Evolutionary conservation across 352 stramenopile genomes (phyloP).

Genomic region (Globisporangium echinulatum): DNA sequence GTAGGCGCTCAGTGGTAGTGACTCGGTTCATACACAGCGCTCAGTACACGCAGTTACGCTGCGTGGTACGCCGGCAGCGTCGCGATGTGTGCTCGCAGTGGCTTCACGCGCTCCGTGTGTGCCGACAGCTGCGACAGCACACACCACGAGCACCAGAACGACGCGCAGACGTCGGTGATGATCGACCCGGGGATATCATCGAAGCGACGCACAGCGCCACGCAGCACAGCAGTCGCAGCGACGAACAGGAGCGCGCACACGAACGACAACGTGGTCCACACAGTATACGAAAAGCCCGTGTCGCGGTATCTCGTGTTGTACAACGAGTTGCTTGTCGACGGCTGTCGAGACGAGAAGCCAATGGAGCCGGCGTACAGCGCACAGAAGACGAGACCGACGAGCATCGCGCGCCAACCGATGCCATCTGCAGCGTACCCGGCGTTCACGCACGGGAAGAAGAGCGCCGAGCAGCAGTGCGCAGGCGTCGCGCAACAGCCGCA

Average conservation of each 20-base stretch:
- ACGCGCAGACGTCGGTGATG: constrained; percentile 10
- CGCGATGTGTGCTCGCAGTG: background rate
- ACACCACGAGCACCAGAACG: constrained; percentile 20
- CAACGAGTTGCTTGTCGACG: too few species aligned
- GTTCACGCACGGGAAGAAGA: constrained; percentile 21
- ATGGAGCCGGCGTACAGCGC: background rate
- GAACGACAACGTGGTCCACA: too few species aligned
- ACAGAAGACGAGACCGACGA: constrained; percentile 6
- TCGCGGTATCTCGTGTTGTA: too few species aligned
- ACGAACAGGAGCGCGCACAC: background rate
- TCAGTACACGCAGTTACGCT: background rate
- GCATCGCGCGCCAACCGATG: constrained; percentile 6
- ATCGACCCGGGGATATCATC: constrained; percentile 9
- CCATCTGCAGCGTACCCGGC: constrained; percentile 6
- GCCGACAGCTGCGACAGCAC: constrained; percentile 20
- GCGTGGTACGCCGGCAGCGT: background rate
- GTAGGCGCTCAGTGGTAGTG: too few species aligned
- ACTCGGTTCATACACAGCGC: too few species aligned
- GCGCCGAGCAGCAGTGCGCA: constrained; percentile 19
- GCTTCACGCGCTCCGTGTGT: constrained; percentile 12
- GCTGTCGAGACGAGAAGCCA: too few species aligned
- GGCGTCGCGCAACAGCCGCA: constrained; percentile 18
- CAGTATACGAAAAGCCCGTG: too few species aligned
- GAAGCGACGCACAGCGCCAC: background rate
- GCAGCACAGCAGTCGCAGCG: background rate